phyloP scores from a whole-genome alignment of 352 stramenopile species.

The Globisporangium paroecandrum region DNA sequence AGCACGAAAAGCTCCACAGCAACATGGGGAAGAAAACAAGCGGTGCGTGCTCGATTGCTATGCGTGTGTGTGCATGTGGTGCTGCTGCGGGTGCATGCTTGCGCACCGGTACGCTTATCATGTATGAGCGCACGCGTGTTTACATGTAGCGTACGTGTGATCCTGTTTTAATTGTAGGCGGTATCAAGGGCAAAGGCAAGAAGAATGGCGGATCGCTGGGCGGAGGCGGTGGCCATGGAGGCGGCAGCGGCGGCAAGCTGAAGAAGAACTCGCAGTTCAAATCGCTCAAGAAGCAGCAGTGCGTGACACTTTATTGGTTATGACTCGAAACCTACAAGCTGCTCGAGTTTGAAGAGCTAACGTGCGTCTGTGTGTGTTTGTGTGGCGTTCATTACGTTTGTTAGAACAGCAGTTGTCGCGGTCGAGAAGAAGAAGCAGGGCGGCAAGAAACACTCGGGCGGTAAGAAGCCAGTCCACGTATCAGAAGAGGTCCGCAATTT shows the following conservation, averaged over 20 bases:
- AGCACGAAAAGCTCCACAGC: slow-evolving; percentile 15
- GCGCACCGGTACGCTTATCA: background rate
- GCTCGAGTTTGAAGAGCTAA: background rate
- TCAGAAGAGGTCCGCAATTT: slow-evolving; percentile 72
- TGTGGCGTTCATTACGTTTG: background rate
- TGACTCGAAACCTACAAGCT: background rate
- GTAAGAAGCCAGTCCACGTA: slow-evolving; percentile 32
- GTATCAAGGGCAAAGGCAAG: slow-evolving; percentile 21
- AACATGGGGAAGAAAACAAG: slow-evolving; percentile 46
- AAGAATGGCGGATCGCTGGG: slow-evolving; percentile 15
- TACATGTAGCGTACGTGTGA: background rate
- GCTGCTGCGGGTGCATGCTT: background rate
- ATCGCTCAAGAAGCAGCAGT: slow-evolving; percentile 63
- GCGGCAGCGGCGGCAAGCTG: slow-evolving; percentile 31
- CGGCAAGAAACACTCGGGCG: slow-evolving; percentile 18
- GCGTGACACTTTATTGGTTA: slow-evolving; percentile 3
- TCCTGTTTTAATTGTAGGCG: slow-evolving; percentile 8
- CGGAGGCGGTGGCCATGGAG: background rate
- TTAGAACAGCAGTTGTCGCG: slow-evolving; percentile 33
- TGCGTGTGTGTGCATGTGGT: slow-evolving; percentile 2
- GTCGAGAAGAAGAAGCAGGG: slow-evolving; percentile 36
- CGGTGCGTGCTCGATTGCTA: slow-evolving; percentile 17
- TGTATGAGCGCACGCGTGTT: background rate
- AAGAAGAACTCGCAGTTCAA: slow-evolving; percentile 70
- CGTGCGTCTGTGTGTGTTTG: background rate